Conservation (phyloP, 768 basidiomycete genomes). For the Suillus subaureus region DNA sequence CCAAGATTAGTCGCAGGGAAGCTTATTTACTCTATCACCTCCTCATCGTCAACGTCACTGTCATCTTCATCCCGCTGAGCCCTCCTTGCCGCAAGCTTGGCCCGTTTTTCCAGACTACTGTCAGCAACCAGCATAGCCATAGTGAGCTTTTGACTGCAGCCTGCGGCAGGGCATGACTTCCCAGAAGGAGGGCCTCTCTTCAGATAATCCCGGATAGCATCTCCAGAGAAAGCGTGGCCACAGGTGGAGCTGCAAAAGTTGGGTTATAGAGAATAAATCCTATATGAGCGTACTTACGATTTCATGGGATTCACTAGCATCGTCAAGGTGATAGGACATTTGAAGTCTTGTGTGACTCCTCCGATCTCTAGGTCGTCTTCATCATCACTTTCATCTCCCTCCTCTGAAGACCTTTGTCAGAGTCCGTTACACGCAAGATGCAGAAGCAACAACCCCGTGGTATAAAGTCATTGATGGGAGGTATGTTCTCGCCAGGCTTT, state of each 20-base stretch:
- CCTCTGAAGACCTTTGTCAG: conserved; percentile 49
- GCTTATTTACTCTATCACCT: conserved; percentile 54
- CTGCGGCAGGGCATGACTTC: conserved; percentile 68
- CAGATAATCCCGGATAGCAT: conserved; percentile 70
- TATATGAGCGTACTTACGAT: conserved; percentile 56
- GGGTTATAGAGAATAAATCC: conserved; percentile 7
- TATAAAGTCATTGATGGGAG: conserved; percentile 75
- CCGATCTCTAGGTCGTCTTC: conserved; percentile 92
- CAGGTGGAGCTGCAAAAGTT: conserved; percentile 56
- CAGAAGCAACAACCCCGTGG: conserved; percentile 52
- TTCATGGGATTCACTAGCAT: conserved; percentile 74
- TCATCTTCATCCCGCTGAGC: conserved; percentile 43
- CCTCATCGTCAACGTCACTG: conserved; percentile 44
- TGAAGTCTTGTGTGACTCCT: conserved; percentile 80
- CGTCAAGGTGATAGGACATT: conserved; percentile 78
- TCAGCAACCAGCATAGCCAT: conserved; percentile 53
- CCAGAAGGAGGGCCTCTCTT: conserved; percentile 31
- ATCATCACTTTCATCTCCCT: conserved; percentile 77
- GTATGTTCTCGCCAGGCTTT: conserved; percentile 68
- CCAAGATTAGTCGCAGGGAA: background rate
- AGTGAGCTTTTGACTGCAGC: conserved; percentile 64
- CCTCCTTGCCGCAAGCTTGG: conserved; percentile 60
- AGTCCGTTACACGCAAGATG: conserved; percentile 10
- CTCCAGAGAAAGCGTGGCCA: conserved; percentile 80
- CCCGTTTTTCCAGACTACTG: conserved; percentile 60